These are phyloP conservation scores for Pleurostoma richardsiae DNA, from an alignment of 2,329 filamentous ascomycete genomes.

Conservation along the genomic window DNA sequence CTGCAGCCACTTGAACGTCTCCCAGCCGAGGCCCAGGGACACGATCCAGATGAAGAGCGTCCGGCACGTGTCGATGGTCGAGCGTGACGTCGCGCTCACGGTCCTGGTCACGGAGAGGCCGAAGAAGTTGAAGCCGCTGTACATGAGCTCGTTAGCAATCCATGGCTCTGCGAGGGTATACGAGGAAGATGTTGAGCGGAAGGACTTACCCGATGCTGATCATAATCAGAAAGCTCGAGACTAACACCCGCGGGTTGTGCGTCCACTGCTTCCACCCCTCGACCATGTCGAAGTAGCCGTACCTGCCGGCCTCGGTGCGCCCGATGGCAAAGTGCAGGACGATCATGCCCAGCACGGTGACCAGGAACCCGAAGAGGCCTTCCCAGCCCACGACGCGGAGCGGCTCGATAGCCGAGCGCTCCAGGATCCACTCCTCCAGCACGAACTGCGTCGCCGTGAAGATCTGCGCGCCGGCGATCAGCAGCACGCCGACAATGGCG, in stretches of 20 bases:
- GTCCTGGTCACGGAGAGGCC: constrained; percentile 85
- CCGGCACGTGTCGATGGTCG: constrained; percentile 94
- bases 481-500: constrained; percentile 75
- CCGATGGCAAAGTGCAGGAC: constrained; percentile 76
- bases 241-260: constrained; percentile 61
- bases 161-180: constrained; percentile 12
- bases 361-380: constrained; percentile 80
- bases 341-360: constrained; percentile 75
- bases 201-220: constrained; percentile 82
- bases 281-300: constrained; percentile 85
- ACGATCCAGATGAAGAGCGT: constrained; percentile 98
- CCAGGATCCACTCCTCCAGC: constrained; percentile 86
- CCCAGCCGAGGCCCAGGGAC: constrained; percentile 89
- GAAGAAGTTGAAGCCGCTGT: constrained; percentile 96
- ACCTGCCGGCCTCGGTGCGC: constrained; percentile 63
- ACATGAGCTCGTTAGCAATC: constrained; percentile 5
- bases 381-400: constrained; percentile 95
- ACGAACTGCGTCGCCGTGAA: constrained; percentile 98
- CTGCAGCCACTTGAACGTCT: constrained; percentile 96
- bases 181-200: constrained; percentile 3
- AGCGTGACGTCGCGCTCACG: constrained; percentile 88
- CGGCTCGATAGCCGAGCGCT: constrained; percentile 62
- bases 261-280: constrained; percentile 83
- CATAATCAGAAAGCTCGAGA: constrained; percentile 89
- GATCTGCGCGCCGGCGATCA: constrained; percentile 92